Conservation (phyloP, 2,329 filamentous ascomycete genomes). For the Monosporascus sp. region DNA sequence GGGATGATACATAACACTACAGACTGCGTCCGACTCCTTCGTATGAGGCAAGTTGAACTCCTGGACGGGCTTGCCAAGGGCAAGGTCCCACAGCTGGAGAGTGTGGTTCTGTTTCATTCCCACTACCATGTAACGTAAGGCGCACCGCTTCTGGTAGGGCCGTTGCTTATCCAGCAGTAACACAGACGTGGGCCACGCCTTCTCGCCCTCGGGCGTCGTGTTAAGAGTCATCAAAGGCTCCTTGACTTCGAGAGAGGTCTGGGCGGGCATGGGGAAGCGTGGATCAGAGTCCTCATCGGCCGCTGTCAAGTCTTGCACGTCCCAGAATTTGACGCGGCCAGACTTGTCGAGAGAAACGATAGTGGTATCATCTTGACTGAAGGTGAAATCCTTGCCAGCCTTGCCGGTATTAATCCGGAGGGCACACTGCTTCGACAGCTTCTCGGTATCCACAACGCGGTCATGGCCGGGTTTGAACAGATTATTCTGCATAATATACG, state of each 20-base stretch:
- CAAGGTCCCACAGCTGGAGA: conserved; percentile 96
- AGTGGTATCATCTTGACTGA: conserved; percentile 92
- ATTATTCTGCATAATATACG: conserved; percentile 57
- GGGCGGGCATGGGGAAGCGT: conserved; percentile 47
- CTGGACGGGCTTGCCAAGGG: conserved; percentile 89
- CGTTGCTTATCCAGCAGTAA: conserved; percentile 94
- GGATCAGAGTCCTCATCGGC: conserved; percentile 47
- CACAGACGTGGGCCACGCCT: conserved; percentile 95
- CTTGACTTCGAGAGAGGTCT: conserved; percentile 68
- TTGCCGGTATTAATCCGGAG: conserved; percentile 96
- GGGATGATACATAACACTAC: conserved; percentile 92
- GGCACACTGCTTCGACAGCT: conserved; percentile 78
- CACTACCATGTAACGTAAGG: conserved; percentile 90
- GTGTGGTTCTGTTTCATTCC: conserved; percentile 99
- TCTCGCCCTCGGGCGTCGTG: conserved; percentile 82
- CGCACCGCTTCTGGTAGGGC: conserved; percentile 84
- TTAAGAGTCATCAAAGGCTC: conserved; percentile 82
- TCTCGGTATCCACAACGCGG: conserved; percentile 77
- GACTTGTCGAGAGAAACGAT: conserved; percentile 97
- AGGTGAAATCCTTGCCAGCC: conserved; percentile 95
- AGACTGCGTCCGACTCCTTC: conserved; percentile 96
- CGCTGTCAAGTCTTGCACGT: conserved; percentile 73
- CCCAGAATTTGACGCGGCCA: conserved; percentile 96
- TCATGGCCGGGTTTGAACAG: conserved; percentile 61
- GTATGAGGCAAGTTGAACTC: conserved; percentile 95